Base-by-base conservation (phyloP, 768 basidiomycete genomes). In the Tricholoma terreum region DNA sequence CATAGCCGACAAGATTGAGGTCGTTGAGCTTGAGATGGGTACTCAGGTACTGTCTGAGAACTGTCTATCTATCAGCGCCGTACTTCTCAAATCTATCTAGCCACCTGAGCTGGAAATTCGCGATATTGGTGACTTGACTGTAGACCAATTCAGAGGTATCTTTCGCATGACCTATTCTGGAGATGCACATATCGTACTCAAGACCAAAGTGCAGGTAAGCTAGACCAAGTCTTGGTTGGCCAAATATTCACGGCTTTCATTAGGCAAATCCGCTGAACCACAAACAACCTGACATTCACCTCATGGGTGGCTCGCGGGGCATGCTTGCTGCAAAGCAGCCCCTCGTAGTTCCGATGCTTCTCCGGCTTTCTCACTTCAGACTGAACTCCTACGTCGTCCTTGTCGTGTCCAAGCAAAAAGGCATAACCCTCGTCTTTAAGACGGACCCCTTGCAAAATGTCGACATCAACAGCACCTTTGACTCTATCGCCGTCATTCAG, bases 1-100 rank as follows among this genome's bases (percentile, higher is more conserved):
- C 67, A 98, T 98, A 63, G 95, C 94, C 53, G 97, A 96, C 75
- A 88, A 84, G 72, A 98, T 99, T 61, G 94, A 98, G 71, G 97
- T 99, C 30, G 91, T 97, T 53, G 97, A 98, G 70, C 77, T 99
- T n/a, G 90, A 98, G 74, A 98, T 99, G 97, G 97, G 97, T 35
- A 93, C 91, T 2, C 89, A 96, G 79, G 95, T 94, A 58, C n/a
- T 54, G 31, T 27, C 21, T 56, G 24, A 10, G 17, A 55, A 27
- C 33, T 56, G n/a, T 34, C 46, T 34, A 21, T 46, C 17, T 42
- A 22, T 46, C 43, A 55, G 24, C 35, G 19, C 12, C 12, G 19
- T 38, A 53, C 33, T 51, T 53, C 52, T 50, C 49, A 51, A 59
- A 31, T 1, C 19, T 52, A n/a, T 22, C 4, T 63, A 98, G 94